Percentiles rank a stretch among this genome's conserved stretches.
phyloP scores from a whole-genome alignment of 352 stramenopile species.

The Globisporangium radiosum region DNA sequence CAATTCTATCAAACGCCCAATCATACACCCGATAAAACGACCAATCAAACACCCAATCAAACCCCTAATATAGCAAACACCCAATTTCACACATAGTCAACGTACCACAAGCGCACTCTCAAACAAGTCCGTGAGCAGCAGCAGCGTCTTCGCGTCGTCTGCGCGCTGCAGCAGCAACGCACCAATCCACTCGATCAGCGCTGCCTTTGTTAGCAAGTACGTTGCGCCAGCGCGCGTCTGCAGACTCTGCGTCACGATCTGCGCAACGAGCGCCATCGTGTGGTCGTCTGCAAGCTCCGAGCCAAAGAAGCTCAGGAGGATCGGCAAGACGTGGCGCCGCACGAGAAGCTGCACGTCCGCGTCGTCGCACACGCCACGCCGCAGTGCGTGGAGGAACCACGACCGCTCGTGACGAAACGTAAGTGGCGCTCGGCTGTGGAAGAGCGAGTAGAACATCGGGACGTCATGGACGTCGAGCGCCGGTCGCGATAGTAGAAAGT shows the following conservation, averaged over 20 bases:
- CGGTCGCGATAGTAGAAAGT: slow-evolving; percentile 75
- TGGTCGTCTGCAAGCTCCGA: slow-evolving; percentile 74
- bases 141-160: slow-evolving; percentile 13
- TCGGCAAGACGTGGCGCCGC: slow-evolving; percentile 71
- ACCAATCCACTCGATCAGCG: slow-evolving; percentile 56
- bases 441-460: slow-evolving; percentile 87
- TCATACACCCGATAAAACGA: too few relatives aligned
- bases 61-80: too few relatives aligned
- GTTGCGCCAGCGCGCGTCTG: slow-evolving; percentile 35
- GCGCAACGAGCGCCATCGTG: slow-evolving; percentile 61
- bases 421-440: slow-evolving; percentile 65
- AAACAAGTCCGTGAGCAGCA: slow-evolving; percentile 37
- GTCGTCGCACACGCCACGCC: slow-evolving; percentile 60
- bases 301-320: slow-evolving; percentile 76
- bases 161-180: slow-evolving; percentile 23
- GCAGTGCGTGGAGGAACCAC: slow-evolving; percentile 75
- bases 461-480: slow-evolving; percentile 76
- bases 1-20: too few relatives aligned
- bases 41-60: too few relatives aligned
- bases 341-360: slow-evolving; percentile 61
- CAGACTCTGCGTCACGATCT: slow-evolving; percentile 47
- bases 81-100: too few relatives aligned
- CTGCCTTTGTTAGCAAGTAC: slow-evolving; percentile 59
- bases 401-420: slow-evolving; percentile 79
- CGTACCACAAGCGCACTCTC: slow-evolving; percentile 21